Evolutionary conservation across 176 grass and related monocot species (phyloP).

Genomic region (Musa troglodytarum): DNA sequence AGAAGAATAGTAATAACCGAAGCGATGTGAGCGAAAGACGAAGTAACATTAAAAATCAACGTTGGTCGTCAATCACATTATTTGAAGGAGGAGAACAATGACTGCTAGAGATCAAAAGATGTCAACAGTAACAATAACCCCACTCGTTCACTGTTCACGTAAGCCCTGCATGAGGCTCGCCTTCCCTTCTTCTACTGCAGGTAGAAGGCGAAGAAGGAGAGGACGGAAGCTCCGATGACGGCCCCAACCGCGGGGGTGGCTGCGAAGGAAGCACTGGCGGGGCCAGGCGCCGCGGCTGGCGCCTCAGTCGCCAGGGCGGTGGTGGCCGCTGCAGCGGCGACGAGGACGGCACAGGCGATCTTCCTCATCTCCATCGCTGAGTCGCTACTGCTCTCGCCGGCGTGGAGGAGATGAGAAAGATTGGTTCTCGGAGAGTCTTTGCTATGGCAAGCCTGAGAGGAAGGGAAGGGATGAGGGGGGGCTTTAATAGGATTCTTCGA

Average conservation of each 20-base stretch:
- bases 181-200: slow-evolving; percentile 34
- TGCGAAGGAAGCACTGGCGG: slow-evolving; percentile 41
- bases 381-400: slow-evolving; percentile 46
- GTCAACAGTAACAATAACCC: not conserved
- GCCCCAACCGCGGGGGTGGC: slow-evolving; percentile 42
- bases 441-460: slow-evolving; percentile 27
- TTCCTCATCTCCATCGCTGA: slow-evolving; percentile 85
- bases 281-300: slow-evolving; percentile 38
- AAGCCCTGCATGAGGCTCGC: not conserved
- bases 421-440: slow-evolving; percentile 13
- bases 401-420: slow-evolving; percentile 28
- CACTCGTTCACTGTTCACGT: not conserved
- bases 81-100: no score
- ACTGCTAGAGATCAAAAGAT: not conserved
- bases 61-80: no score
- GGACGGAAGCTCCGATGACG: slow-evolving; percentile 43
- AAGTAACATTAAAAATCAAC: no score
- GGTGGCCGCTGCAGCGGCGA: slow-evolving; percentile 55
- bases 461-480: not conserved
- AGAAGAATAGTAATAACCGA: no score
- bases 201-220: slow-evolving; percentile 78
- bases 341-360: slow-evolving; percentile 72
- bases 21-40: no score
- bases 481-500: slow-evolving; percentile 41
- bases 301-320: slow-evolving; percentile 59